These are phyloP conservation scores for Entophlyctis luteolus DNA, from an alignment of 192 early-diverging fungal genomes.

Conservation along the genomic window DNA sequence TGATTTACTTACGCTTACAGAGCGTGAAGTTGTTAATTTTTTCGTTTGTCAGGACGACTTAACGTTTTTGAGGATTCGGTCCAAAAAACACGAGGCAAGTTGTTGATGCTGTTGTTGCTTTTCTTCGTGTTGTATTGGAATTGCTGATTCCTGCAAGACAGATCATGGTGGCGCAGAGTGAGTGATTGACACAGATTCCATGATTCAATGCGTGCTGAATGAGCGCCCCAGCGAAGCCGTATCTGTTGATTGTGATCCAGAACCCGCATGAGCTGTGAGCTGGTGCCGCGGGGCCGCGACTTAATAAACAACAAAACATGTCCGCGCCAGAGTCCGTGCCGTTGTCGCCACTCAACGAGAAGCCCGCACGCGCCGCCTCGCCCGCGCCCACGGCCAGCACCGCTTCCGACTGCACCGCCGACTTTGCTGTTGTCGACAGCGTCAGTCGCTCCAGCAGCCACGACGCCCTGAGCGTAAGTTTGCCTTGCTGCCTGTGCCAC, in stretches of 20 bases:
- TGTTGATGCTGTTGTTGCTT: too few species aligned
- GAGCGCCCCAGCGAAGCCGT: conserved; percentile 31
- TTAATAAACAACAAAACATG: too few species aligned
- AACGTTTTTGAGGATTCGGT: conserved; percentile 37
- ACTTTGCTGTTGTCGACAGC: too few species aligned
- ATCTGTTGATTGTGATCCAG: conserved; percentile 40
- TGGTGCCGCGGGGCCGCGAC: too few species aligned
- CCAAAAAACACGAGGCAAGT: conserved; percentile 36
- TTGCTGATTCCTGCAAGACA: background rate
- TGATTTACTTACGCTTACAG: background rate
- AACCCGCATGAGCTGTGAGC: conserved; percentile 36
- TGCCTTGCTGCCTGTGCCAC: too few species aligned
- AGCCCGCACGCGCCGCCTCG: too few species aligned
- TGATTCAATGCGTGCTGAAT: background rate
- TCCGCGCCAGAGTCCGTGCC: too few species aligned
- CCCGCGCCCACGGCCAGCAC: too few species aligned
- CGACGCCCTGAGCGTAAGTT: too few species aligned
- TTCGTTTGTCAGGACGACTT: conserved; percentile 30
- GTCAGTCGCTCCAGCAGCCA: too few species aligned
- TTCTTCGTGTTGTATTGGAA: background rate
- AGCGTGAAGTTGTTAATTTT: background rate
- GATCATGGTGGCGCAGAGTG: conserved; percentile 47
- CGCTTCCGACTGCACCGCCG: too few species aligned
- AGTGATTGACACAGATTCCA: background rate
- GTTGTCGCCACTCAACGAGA: too few species aligned